Evolutionary conservation across 805 yeast genomes (phyloP).

Genomic region (Cyberlindnera meyerae): DNA sequence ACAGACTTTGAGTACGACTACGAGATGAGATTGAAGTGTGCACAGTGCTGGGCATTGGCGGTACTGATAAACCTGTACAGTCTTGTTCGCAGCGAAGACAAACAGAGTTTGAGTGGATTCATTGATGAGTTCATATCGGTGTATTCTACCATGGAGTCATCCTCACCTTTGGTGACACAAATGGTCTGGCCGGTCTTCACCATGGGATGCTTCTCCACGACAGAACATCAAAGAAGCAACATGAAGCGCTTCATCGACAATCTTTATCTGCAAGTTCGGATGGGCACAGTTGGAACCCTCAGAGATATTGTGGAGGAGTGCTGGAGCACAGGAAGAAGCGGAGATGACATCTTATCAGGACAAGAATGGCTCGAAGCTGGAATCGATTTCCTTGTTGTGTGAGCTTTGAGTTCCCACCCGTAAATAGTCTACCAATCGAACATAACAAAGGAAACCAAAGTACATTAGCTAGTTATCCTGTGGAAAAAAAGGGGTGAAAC

Average conservation of each 20-base stretch:
- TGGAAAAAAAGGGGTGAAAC: slow-evolving; percentile 4
- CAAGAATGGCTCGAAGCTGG: slow-evolving; percentile 46
- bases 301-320: slow-evolving; percentile 38
- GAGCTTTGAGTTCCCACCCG: neutral
- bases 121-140: slow-evolving; percentile 43
- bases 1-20: slow-evolving; percentile 34
- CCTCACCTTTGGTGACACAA: slow-evolving; percentile 48
- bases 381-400: slow-evolving; percentile 40
- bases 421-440: neutral
- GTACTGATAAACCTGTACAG: slow-evolving; percentile 30
- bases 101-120: slow-evolving; percentile 28
- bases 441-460: slow-evolving; percentile 10
- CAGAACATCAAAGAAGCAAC: slow-evolving; percentile 28
- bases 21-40: slow-evolving; percentile 41
- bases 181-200: slow-evolving; percentile 62
- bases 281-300: slow-evolving; percentile 48
- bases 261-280: slow-evolving; percentile 43
- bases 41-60: slow-evolving; percentile 53
- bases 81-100: slow-evolving; percentile 29
- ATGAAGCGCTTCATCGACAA: slow-evolving; percentile 35
- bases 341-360: slow-evolving; percentile 39
- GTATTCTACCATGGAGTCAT: slow-evolving; percentile 41
- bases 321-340: slow-evolving; percentile 40
- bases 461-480: slow-evolving; percentile 15
- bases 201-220: slow-evolving; percentile 40